A percentile compares a stretch with the other conserved stretches of the same genome.
Conservation (phyloP, 2,329 filamentous ascomycete genomes). For the Ascocoryne sarcoides region DNA sequence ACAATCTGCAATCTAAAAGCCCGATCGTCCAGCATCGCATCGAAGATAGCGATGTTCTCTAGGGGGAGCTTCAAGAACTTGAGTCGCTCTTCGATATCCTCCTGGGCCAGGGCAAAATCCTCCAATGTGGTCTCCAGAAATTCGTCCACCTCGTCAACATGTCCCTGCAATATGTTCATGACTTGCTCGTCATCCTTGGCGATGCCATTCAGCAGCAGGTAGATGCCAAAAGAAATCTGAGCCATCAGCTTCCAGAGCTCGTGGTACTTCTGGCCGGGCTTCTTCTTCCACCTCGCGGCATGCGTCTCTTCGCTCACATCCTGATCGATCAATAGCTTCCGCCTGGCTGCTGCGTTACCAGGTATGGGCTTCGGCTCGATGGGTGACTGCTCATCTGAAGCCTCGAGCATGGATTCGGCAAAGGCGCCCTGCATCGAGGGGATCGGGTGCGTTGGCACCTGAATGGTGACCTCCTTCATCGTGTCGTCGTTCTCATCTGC, state of each 20-base stretch:
- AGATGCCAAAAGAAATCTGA: slow-evolving; percentile 89
- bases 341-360: slow-evolving; percentile 51
- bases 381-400: slow-evolving; percentile 37
- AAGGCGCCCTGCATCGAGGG: slow-evolving; percentile 72
- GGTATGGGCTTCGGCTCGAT: slow-evolving; percentile 36
- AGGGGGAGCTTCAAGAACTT: slow-evolving; percentile 75
- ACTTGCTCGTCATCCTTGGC: slow-evolving; percentile 87
- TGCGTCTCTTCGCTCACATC: slow-evolving; percentile 62
- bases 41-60: slow-evolving; percentile 73
- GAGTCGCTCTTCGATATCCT: slow-evolving; percentile 73
- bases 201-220: slow-evolving; percentile 73
- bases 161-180: slow-evolving; percentile 77
- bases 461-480: slow-evolving; percentile 18
- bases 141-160: slow-evolving; percentile 89
- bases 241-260: slow-evolving; percentile 84
- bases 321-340: slow-evolving; percentile 59
- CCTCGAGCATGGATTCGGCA: slow-evolving; percentile 71
- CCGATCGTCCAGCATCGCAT: slow-evolving; percentile 78
- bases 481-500: slow-evolving; percentile 8
- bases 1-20: slow-evolving; percentile 75
- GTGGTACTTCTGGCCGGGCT: slow-evolving; percentile 69
- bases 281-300: slow-evolving; percentile 67
- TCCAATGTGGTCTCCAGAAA: slow-evolving; percentile 82
- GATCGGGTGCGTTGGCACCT: slow-evolving; percentile 58
- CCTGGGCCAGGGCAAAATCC: slow-evolving; percentile 69